Evolutionary conservation across 2,329 filamentous ascomycete species (phyloP), one percentile per base, ranked within the genome.

Genomic region (Monosporascus ibericus): DNA sequence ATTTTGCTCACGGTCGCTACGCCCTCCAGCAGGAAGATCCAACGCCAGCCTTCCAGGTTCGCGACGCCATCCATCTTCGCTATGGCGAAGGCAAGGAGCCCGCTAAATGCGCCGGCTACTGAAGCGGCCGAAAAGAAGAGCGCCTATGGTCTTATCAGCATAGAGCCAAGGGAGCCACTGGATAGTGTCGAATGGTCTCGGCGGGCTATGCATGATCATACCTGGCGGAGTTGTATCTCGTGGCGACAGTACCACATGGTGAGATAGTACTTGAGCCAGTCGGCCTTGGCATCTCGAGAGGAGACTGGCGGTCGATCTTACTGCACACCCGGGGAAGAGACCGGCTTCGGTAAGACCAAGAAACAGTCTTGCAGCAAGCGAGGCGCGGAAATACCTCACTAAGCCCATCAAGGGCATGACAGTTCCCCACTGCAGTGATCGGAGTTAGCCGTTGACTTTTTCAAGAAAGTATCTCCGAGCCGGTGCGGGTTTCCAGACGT

Each of bases 61-160:
- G 78, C 85, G 1, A 86, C 64, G 1, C 85, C 86, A 48, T 84
- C 75, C 85, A 90, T 88, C 51, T 86, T 79, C 8, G 77, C 77
- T 52, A 90, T 90, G 0, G 75, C 86, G 40, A 82, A 87, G 0
- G 87, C 87, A 1, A 90, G 72, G 3, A 90, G 75, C 4, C 87
- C 87, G 57, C 85, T 86, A 59, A 90, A 90, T 0, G 85, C 89
- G 1, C 90, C 90, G 0, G 89, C 88, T 0, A 94, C 73, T 0
- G 90, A 88, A 0, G 89, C 88, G 0, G 88, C 88, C 0, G 86
- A 88, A 73, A 92, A 95, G 76, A 94, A 92, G 49, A 92, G 80
- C 1, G 89, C 88, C 55, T 60, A 11, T 14, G 2, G 22, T 42
- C 14, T 11, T 6, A 24, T 58, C 48, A 56, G 38, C 39, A 38